Evolutionary conservation across 78 protist genomes (phyloP).

Genomic region (Dictyostelium purpureum): DNA sequence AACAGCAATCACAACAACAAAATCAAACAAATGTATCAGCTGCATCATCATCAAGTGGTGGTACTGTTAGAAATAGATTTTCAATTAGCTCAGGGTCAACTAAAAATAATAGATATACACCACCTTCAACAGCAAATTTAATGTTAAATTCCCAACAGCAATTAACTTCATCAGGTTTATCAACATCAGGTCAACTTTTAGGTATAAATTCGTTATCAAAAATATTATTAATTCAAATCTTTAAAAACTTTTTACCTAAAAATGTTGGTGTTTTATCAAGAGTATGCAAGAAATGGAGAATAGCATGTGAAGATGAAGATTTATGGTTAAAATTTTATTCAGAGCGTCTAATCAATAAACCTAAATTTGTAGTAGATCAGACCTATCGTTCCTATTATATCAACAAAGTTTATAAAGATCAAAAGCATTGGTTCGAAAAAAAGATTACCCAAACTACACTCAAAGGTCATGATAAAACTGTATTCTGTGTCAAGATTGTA

Average conservation of each 20-base stretch:
- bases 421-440: constrained; percentile 40
- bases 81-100: not conserved
- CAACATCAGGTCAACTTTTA: not conserved
- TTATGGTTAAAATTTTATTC: constrained; percentile 22
- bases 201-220: not conserved
- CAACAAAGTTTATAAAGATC: not conserved
- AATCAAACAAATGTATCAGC: not conserved
- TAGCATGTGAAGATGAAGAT: constrained; percentile 15
- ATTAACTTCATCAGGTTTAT: not conserved
- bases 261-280: not conserved
- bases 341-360: not conserved
- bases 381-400: constrained; percentile 11
- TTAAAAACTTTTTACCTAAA: not conserved
- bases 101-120: not conserved
- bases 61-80: not conserved
- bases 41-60: too few relatives aligned
- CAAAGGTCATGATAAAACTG: constrained; percentile 40
- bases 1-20: not conserved
- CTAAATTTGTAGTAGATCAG: not conserved
- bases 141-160: not conserved
- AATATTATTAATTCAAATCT: not conserved
- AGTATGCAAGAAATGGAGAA: constrained; percentile 45
- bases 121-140: constrained; percentile 26
- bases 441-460: constrained; percentile 10
- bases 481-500: not conserved